A percentile compares a stretch with the other conserved stretches of the same genome.
Conservation (phyloP, 108 stramenopile species). For the Cyclotella kingstonii region DNA sequence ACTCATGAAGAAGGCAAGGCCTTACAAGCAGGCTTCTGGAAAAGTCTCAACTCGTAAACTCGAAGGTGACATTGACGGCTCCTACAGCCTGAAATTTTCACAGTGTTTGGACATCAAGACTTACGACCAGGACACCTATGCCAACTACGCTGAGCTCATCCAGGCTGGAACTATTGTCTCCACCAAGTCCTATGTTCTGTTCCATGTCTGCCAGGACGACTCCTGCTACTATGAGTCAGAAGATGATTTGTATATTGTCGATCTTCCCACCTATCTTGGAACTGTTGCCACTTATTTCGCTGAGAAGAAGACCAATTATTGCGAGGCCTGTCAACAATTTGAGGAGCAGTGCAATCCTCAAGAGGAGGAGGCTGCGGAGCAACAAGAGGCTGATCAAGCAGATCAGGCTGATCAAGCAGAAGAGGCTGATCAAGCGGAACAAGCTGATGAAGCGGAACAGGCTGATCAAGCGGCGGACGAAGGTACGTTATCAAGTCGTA, state of each 20-base stretch:
- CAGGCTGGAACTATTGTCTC: constrained; percentile 30
- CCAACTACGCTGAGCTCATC: constrained; percentile 22
- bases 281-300: constrained; percentile 46
- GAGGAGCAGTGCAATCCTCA: constrained; percentile 48
- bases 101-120: constrained; percentile 19
- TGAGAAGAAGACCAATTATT: constrained; percentile 46
- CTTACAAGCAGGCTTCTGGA: constrained; percentile 2
- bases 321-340: constrained; percentile 51
- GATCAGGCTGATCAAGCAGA: neutral
- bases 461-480: no score
- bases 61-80: constrained; percentile 9
- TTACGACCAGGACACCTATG: constrained; percentile 19
- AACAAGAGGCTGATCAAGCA: constrained; percentile 14
- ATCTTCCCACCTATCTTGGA: constrained; percentile 48
- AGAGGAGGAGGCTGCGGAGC: constrained; percentile 29
- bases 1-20: constrained; percentile 3
- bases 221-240: constrained; percentile 48
- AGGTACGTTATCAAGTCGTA: no score
- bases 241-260: constrained; percentile 46
- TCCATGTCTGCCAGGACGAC: constrained; percentile 49
- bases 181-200: constrained; percentile 54
- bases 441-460: constrained; percentile 17
- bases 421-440: constrained; percentile 8
- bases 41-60: constrained; percentile 9
- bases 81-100: constrained; percentile 24